Evolutionary conservation across 2,329 filamentous ascomycete genomes (phyloP).

Genomic region (Teratosphaeria nubilosa): DNA sequence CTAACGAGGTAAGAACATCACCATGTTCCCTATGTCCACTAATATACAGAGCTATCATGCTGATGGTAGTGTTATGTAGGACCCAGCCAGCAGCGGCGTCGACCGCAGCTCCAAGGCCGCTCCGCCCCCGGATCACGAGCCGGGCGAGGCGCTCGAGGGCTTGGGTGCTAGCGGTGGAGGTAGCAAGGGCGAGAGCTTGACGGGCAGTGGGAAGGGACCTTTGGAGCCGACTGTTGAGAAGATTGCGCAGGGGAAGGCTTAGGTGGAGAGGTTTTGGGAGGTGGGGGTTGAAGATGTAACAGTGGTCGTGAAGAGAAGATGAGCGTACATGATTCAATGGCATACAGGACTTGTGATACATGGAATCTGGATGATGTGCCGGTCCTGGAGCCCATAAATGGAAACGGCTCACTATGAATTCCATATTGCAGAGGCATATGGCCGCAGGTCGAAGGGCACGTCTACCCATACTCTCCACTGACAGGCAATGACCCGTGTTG

Average conservation of each 20-base stretch:
- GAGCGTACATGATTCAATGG: no score
- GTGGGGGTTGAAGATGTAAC: no score
- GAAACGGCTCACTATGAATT: no score
- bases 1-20: slow-evolving; percentile 20
- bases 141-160: slow-evolving; percentile 27
- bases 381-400: no score
- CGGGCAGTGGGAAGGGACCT: slow-evolving; percentile 4
- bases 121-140: slow-evolving; percentile 27
- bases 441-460: no score
- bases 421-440: no score
- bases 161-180: slow-evolving; percentile 28
- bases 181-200: slow-evolving; percentile 5
- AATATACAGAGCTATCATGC: not conserved
- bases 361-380: no score
- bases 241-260: not conserved
- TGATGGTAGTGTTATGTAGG: not conserved
- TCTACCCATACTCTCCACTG: no score
- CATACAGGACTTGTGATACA: no score
- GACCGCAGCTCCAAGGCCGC: slow-evolving; percentile 30
- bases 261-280: not conserved
- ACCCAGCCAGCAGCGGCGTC: slow-evolving; percentile 16
- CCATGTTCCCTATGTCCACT: not conserved
- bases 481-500: no score
- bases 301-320: no score
- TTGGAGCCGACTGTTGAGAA: not conserved